Evolutionary conservation across 768 basidiomycete species (phyloP), one percentile per base, ranked within the genome.

Genomic region (Pleurotus tuber-regium): DNA sequence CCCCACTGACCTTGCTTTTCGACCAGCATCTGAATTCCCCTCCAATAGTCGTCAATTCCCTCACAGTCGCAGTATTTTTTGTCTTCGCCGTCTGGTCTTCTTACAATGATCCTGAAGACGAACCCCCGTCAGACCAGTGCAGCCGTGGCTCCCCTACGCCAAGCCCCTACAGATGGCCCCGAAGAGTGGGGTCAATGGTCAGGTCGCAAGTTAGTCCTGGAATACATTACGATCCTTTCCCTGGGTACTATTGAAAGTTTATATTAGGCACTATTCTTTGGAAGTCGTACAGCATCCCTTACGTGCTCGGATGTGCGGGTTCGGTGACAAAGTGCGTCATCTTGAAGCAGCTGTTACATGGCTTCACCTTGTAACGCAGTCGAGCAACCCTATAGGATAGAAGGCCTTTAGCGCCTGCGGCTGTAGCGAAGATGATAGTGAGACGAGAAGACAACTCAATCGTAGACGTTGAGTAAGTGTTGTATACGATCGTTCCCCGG

Each of bases 301-400:
- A 41, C 83, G 94, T 36, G 95, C 94, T 43, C 82, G 94, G 57
- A 95, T 95, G 86, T 96, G 94, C 66, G 95, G 95, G 9, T 95
- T 96, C 67, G 94, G 94, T 39, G 92, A 97, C 75, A 96, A 95
- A 77, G 93, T 92, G 59, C 54, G 63, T 58, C 49, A 31, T 33
- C 14, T n/a, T 14, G 30, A 21, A 56, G 29, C 51, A 40, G 24
- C 46, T 19, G 43, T 43, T 50, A 56, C 59, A 55, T 57, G 50
- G 50, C 56, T 23, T 43, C 53, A 41, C 31, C 50, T 57, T 49
- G 30, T 40, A 39, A 42, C 18, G 44, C 54, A 50, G 57, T 42
- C 33, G 57, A 46, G 21, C 54, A 50, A 59, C 54, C 52, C 51
- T 48, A 18, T 66, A 95, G 90, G 94, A 98, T 78, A 86, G 94